Evolutionary conservation across 2,329 filamentous ascomycete genomes (phyloP).

Genomic region (Colletotrichum aenigma): DNA sequence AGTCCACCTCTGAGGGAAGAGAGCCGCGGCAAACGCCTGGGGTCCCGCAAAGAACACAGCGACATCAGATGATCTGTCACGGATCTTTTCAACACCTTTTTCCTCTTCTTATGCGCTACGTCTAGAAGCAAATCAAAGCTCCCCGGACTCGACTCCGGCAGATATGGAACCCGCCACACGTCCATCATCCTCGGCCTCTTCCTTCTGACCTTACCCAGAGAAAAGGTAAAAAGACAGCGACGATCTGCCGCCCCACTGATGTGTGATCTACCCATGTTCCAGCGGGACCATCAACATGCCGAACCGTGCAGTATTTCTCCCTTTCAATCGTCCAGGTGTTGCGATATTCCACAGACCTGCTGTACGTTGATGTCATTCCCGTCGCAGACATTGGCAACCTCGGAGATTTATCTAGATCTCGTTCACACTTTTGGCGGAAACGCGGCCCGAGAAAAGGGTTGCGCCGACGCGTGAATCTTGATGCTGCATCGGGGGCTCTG

Average conservation of each 20-base stretch:
- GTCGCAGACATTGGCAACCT: neutral
- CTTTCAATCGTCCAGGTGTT: neutral
- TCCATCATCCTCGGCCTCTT: neutral
- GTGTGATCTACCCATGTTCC: neutral
- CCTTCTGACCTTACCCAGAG: neutral
- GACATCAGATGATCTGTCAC: constrained; percentile 5
- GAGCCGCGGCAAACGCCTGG: neutral
- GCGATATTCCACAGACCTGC: neutral
- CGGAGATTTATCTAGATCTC: neutral
- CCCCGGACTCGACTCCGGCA: neutral
- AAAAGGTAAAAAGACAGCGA: neutral
- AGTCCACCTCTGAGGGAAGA: neutral
- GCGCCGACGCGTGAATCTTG: neutral
- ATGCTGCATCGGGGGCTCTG: neutral
- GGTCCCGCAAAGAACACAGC: neutral
- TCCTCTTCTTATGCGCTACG: neutral
- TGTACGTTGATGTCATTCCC: neutral
- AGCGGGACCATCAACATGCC: neutral
- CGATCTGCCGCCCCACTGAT: neutral
- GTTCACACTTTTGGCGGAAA: neutral
- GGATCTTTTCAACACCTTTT: neutral
- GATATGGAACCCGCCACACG: neutral
- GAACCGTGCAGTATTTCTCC: neutral
- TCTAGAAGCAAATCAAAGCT: neutral
- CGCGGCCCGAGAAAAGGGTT: neutral